Evolutionary conservation across 2,329 filamentous ascomycete genomes (phyloP).

Genomic region (Arthrinium phaeospermum): DNA sequence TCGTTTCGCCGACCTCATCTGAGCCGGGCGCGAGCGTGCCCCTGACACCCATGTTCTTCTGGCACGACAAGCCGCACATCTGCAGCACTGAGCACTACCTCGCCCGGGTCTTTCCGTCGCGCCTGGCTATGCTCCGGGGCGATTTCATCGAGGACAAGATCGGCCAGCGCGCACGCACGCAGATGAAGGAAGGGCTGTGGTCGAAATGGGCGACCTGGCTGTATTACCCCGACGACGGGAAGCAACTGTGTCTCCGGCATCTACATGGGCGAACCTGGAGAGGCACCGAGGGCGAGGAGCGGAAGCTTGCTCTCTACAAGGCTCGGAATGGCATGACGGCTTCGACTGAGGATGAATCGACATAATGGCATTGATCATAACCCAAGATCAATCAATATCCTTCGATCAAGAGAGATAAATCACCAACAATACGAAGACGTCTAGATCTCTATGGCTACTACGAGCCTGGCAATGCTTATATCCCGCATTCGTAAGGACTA

Average conservation of each 20-base stretch:
- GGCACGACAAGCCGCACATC: conserved; percentile 64
- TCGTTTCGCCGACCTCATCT: background rate
- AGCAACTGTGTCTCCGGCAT: conserved; percentile 53
- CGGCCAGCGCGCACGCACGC: conserved; percentile 58
- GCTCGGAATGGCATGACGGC: background rate
- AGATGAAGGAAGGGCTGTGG: conserved; percentile 62
- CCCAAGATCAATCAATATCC: background rate
- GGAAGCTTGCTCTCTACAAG: conserved; percentile 19
- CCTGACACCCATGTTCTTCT: conserved; percentile 62
- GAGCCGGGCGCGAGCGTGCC: conserved; percentile 39
- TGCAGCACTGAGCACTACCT: conserved; percentile 57
- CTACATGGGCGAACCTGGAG: conserved; percentile 58
- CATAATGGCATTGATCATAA: background rate
- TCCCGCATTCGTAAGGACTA: background rate
- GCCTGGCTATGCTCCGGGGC: conserved; percentile 55
- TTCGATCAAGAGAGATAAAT: background rate
- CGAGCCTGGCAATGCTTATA: background rate
- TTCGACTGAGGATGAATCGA: background rate
- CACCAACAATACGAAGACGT: background rate
- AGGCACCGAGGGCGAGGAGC: conserved; percentile 42
- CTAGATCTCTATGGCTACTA: background rate
- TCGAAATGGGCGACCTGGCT: conserved; percentile 61
- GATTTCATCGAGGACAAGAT: conserved; percentile 63
- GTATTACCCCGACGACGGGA: conserved; percentile 56
- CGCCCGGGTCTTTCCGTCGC: conserved; percentile 52